phyloP scores from a whole-genome alignment of 2,329 filamentous ascomycete species.

The Biscogniauxia mediterranea region DNA sequence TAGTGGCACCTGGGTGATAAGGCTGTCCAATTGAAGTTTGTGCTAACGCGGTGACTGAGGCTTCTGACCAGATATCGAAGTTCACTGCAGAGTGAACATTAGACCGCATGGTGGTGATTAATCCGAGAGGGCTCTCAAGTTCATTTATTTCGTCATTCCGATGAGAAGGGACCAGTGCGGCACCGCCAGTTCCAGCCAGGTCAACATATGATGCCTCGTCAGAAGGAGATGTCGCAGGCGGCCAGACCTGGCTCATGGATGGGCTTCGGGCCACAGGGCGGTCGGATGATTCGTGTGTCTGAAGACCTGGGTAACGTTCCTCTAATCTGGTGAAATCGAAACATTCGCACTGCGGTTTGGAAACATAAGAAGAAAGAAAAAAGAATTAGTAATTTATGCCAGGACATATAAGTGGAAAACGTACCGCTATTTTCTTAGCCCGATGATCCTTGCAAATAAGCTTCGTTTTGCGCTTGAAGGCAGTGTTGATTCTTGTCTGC shows the following conservation, averaged over 20 bases:
- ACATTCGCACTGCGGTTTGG: constrained; percentile 28
- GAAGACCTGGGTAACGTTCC: constrained; percentile 19
- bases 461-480: constrained; percentile 31
- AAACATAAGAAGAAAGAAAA: too few relatives aligned
- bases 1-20: constrained; percentile 17
- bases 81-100: constrained; percentile 18
- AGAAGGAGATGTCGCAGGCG: constrained; percentile 3
- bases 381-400: constrained; percentile 12
- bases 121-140: constrained; percentile 8
- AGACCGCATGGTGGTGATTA: constrained; percentile 9
- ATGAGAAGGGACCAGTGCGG: constrained; percentile 14
- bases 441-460: constrained; percentile 28
- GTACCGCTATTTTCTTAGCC: constrained; percentile 28
- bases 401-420: constrained; percentile 1
- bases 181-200: constrained; percentile 21
- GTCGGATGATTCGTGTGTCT: constrained; percentile 1
- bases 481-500: constrained; percentile 26
- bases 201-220: constrained; percentile 14
- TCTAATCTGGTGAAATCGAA: constrained; percentile 31
- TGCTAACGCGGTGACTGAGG: constrained; percentile 20
- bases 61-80: constrained; percentile 20
- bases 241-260: constrained; percentile 9
- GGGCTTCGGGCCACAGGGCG: constrained; percentile 4
- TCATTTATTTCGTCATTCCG: constrained; percentile 18
- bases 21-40: constrained; percentile 18